phyloP scores from a whole-genome alignment of 805 yeast species.

The Candida koratica region DNA sequence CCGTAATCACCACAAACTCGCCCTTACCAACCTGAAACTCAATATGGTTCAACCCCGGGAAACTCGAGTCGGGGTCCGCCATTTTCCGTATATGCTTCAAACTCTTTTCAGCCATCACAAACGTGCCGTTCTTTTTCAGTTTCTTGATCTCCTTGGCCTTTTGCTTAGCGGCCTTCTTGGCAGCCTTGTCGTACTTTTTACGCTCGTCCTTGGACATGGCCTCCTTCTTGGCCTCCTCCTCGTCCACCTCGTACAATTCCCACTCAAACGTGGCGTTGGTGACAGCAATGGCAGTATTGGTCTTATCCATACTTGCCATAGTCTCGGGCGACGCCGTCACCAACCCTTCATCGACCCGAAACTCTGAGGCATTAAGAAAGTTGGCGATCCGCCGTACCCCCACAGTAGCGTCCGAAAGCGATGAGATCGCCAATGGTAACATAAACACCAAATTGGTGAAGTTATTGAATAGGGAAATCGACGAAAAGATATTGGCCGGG shows the following conservation, averaged over 20 bases:
- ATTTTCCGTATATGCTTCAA: not conserved
- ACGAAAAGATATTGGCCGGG: slow-evolving; percentile 66
- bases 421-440: slow-evolving; percentile 66
- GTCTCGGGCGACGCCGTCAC: slow-evolving; percentile 24
- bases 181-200: slow-evolving; percentile 7
- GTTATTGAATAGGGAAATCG: slow-evolving; percentile 62
- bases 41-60: slow-evolving; percentile 27
- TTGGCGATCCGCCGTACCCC: slow-evolving; percentile 58
- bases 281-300: slow-evolving; percentile 21
- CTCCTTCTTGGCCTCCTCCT: slow-evolving; percentile 11
- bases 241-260: slow-evolving; percentile 25
- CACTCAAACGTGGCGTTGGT: slow-evolving; percentile 26
- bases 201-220: slow-evolving; percentile 10
- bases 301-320: slow-evolving; percentile 21
- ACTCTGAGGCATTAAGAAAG: slow-evolving; percentile 45
- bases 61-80: slow-evolving; percentile 11
- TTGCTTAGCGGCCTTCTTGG: slow-evolving; percentile 2
- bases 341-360: slow-evolving; percentile 28
- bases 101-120: slow-evolving; percentile 1
- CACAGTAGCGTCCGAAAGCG: slow-evolving; percentile 63
- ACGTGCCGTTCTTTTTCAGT: slow-evolving; percentile 1
- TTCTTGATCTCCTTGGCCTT: slow-evolving; percentile 8
- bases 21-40: slow-evolving; percentile 26
- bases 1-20: slow-evolving; percentile 35
- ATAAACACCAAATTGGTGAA: slow-evolving; percentile 60